phyloP scores from a whole-genome alignment of 1,284 basidiomycete species.

The Cryptococcus hybrid region DNA sequence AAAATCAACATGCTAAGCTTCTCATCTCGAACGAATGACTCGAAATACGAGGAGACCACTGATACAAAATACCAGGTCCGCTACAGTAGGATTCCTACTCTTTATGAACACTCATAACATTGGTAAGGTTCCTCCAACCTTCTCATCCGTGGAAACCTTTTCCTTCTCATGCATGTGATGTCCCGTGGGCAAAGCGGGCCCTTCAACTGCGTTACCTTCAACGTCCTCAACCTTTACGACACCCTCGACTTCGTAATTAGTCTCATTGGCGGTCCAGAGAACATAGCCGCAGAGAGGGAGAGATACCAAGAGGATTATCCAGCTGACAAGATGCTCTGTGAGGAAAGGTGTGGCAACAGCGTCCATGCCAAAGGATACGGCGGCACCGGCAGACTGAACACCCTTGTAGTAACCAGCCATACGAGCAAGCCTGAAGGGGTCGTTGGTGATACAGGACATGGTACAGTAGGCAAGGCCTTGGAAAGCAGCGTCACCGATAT shows the following conservation, averaged over 20 bases:
- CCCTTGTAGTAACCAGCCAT: conserved; percentile 50
- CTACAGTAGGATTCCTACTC: too few relatives aligned
- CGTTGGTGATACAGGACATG: conserved; percentile 21
- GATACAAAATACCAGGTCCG: too few relatives aligned
- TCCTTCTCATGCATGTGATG: neutral
- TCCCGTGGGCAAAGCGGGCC: too few relatives aligned
- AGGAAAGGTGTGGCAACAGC: conserved; percentile 48
- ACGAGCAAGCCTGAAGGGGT: conserved; percentile 44
- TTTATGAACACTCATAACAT: too few relatives aligned
- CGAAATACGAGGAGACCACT: too few relatives aligned
- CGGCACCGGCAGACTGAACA: conserved; percentile 48
- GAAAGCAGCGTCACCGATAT: conserved; percentile 46
- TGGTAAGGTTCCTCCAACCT: neutral
- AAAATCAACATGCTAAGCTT: too few relatives aligned
- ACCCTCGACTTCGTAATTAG: conserved; percentile 33
- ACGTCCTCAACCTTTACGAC: conserved; percentile 35
- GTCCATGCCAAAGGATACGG: conserved; percentile 56
- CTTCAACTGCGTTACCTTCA: neutral
- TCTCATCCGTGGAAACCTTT: neutral
- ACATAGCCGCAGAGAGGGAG: conserved; percentile 34
- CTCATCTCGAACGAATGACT: too few relatives aligned
- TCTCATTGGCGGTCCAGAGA: conserved; percentile 26
- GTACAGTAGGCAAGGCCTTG: conserved; percentile 48
- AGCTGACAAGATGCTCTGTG: conserved; percentile 38
- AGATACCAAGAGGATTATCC: conserved; percentile 33